Conservation (phyloP, 2,329 filamentous ascomycete species). For the Endoconidiophora polonica region DNA sequence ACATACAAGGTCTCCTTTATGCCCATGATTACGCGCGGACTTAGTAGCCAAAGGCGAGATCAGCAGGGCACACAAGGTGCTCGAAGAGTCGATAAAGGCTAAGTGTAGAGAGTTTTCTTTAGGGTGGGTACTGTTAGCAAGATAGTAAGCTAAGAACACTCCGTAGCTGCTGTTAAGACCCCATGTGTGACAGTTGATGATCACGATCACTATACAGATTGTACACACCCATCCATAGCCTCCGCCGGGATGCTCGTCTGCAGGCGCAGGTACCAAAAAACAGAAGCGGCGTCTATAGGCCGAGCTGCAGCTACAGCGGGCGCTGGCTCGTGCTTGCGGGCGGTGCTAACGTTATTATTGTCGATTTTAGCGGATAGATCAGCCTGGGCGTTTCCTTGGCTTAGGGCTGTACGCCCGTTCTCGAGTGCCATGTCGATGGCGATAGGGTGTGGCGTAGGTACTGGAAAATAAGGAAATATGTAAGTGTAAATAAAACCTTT, state of each 20-base stretch:
- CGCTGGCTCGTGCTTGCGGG: background rate
- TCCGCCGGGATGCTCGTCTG: constrained; percentile 32
- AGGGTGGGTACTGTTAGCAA: constrained; percentile 41
- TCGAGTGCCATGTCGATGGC: background rate
- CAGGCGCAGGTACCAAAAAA: background rate
- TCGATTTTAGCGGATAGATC: background rate
- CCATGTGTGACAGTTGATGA: constrained; percentile 56
- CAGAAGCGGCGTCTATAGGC: background rate
- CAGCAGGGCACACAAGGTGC: constrained; percentile 35
- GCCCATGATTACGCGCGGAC: constrained; percentile 39
- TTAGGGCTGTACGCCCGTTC: background rate
- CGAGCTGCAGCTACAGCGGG: background rate
- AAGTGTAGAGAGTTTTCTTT: constrained; percentile 49
- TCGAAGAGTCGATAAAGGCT: constrained; percentile 51
- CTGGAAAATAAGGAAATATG: background rate
- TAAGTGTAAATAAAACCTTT: background rate
- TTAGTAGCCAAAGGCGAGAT: constrained; percentile 52
- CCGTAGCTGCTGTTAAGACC: constrained; percentile 41
- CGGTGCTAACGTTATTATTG: background rate
- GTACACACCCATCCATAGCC: constrained; percentile 37
- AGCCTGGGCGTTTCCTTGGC: too few relatives aligned
- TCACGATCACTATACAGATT: constrained; percentile 19
- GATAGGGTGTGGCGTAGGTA: background rate
- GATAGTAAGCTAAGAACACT: constrained; percentile 41
- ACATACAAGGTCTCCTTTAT: constrained; percentile 47